Percentiles rank a stretch among this genome's conserved stretches.
phyloP scores from a whole-genome alignment of 805 yeast genomes.

The Hanseniaspora vineae region DNA sequence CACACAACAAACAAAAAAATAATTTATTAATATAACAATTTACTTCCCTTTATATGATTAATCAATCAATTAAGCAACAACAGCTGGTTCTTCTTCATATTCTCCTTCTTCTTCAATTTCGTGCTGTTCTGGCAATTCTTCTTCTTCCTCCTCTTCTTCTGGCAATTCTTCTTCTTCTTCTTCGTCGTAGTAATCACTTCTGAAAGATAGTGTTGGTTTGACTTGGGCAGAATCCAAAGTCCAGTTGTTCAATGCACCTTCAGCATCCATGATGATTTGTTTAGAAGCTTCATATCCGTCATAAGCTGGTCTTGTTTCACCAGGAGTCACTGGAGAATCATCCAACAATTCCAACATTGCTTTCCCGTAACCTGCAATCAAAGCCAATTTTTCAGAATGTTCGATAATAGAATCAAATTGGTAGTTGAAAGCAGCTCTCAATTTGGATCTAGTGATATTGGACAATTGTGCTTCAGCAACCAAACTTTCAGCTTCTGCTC shows the following conservation, averaged over 20 bases:
- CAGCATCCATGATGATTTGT: constrained; percentile 95
- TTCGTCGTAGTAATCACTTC: constrained; percentile 56
- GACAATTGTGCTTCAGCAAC: constrained; percentile 99
- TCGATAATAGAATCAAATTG: constrained; percentile 94
- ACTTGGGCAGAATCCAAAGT: constrained; percentile 91
- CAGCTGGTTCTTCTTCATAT: constrained; percentile 15
- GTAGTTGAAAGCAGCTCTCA: constrained; percentile 93
- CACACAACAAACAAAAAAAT: too few species aligned
- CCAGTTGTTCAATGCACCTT: constrained; percentile 91
- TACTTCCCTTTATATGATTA: too few species aligned
- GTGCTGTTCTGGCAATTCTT: constrained; percentile 23
- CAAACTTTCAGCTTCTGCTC: constrained; percentile 97
- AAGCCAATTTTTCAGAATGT: constrained; percentile 88
- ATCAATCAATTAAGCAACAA: not conserved
- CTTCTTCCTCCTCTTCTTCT: constrained; percentile 30
- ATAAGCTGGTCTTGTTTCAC: constrained; percentile 96
- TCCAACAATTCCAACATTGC: constrained; percentile 90
- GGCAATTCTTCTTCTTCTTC: constrained; percentile 49
- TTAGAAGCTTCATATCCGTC: constrained; percentile 97
- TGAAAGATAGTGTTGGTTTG: constrained; percentile 82
- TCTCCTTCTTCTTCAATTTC: constrained; percentile 24
- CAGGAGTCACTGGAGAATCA: constrained; percentile 96
- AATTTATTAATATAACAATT: too few species aligned
- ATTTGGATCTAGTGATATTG: constrained; percentile 94
- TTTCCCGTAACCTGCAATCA: constrained; percentile 98